Evolutionary conservation across 495 filamentous ascomycete genomes (phyloP), one percentile per base, ranked within the genome.

Genomic region (Aspergillus panamensis): DNA sequence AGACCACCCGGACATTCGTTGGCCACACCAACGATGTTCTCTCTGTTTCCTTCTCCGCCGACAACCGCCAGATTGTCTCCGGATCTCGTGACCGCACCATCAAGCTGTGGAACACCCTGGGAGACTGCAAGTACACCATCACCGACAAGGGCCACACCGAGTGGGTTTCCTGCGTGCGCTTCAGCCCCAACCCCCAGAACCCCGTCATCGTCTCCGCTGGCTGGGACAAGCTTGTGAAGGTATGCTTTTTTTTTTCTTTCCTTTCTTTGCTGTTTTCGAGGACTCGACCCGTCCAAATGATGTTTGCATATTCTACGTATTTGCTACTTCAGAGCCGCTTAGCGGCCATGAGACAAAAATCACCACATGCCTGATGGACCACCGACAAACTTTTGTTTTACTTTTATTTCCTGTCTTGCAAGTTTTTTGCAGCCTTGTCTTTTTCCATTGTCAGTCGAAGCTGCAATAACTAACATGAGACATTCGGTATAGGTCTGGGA

Each of bases 121-220:
- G 94, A 76, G 94, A 99, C 85, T 99, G 94, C 91, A 99, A 99
- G 84, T 99, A 85, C 86, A 99, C 93, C 83, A 97, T 99, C 85
- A 94, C 90, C 80, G 94, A 99, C 70, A 97, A 99, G 87, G 94
- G 95, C 70, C 94, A 99, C 82, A 89, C 91, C 75, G 94, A 99
- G 80, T 99, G 94, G 94, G 95, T 97, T 60, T 96, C 92, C 59
- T 97, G 95, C 82, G 94, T 99, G 60, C 88, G 94, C 73, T 99
- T 99, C 89, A 92, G 88, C 83, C 94, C 94, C 67, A 99, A 99
- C 84, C 94, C 94, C 67, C 92, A 97, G 84, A 97, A 97, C 86
- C 93, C 94, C 67, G 94, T 99, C 72, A 99, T 99, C 77, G 94
- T 99, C 74, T 94, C 89, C 74, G 88, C 88, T 78, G 92, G 92